Base-by-base conservation (phyloP, 2,329 filamentous ascomycete species). In the Apiospora kogelbergensis region DNA sequence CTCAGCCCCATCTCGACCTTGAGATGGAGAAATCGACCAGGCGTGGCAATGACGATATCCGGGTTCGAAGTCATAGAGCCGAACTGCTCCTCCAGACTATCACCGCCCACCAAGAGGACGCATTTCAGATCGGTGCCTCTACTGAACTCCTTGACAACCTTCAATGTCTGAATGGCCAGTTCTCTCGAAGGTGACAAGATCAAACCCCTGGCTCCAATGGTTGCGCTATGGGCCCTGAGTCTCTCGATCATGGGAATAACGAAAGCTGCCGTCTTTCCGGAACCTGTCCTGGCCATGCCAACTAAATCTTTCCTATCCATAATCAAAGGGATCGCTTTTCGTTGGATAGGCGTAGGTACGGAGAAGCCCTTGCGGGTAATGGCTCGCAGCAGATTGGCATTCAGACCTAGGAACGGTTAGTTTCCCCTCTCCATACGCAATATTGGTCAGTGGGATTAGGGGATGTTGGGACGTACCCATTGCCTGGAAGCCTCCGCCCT, bases 241-340 rank as follows among this genome's bases (percentile, higher is more conserved):
- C 91, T 93, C 83, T 99, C 94, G 71, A 99, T 94, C 95, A 99
- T 97, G 57, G 96, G 96, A 72, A 99, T 97, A 33, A 98, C 94
- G 80, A 99, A 99, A 26, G 96, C 96, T 1, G 95, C 96, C 1
- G 97, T 99, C 84, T 99, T 99, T 83, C 96, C 96, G 24, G 95
- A 98, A 78, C 96, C 96, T n/a, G 97, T 99, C 73, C 97, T 88
- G 9, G 96, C 96, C 96, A 99, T 99, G 73, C 95, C 97, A 30
- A 99, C 95, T n/a, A 98, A 93, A 86, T 99, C 96, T 81, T 94
- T 93, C 67, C 92, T 89, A 71, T 97, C 93, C 74, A 98, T 85
- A 68, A 99, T 90, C 68, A 98, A 85, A 4, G 96, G 97, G 64
- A 99, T 97, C 1, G 96, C 93, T 81, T 98, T 98, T 74, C 96